Evolutionary conservation across 148 eudicot genomes (phyloP), one percentile per base, ranked within the genome.

Genomic region (Rhododendron vialii): DNA sequence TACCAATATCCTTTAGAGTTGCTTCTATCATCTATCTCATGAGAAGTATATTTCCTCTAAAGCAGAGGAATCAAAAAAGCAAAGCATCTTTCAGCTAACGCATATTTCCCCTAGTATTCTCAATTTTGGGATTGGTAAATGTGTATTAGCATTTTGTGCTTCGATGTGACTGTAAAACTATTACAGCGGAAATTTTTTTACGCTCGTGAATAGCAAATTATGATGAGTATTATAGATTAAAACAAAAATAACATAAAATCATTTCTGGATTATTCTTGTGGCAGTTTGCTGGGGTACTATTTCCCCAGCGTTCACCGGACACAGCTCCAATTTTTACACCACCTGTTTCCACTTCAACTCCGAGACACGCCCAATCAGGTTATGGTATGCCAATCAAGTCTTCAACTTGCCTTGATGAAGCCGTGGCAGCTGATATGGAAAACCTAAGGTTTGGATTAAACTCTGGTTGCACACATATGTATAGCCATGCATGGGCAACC

Each of bases 241-340:
- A 63, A 24, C 11, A 24, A n/a, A 7, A 24, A 9, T 55, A 63
- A 63, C 26, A 9, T 63, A 63, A 65, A n/a, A n/a, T 8, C 28
- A 24, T 65, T 65, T 65, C 30, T 24, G 71, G 13, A 65, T n/a
- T 69, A 28, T 87, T 11, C 8, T 83, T 65, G 18, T 88, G 85
- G 85, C 96, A 97, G 98, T 93, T 94, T 69, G 89, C 48, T 86
- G 99, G 99, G 51, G 91, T 93, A 69, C 89, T 88, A 47, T 97
- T 97, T 89, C 98, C 99, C 47, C 92, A 86, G 85, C 98, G 98
- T 17, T 89, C 96, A 78, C 85, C 83, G 4, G 91, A 89, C 90
- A 48, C 95, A 75, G 96, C 92, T 75, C 98, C 98, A 38, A 91
- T 97, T 80, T 87, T 91, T 85, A 93, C 98, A 69, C 99, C 99